phyloP scores from a whole-genome alignment of 2,329 filamentous ascomycete genomes.

The Penicillium digitatum region DNA sequence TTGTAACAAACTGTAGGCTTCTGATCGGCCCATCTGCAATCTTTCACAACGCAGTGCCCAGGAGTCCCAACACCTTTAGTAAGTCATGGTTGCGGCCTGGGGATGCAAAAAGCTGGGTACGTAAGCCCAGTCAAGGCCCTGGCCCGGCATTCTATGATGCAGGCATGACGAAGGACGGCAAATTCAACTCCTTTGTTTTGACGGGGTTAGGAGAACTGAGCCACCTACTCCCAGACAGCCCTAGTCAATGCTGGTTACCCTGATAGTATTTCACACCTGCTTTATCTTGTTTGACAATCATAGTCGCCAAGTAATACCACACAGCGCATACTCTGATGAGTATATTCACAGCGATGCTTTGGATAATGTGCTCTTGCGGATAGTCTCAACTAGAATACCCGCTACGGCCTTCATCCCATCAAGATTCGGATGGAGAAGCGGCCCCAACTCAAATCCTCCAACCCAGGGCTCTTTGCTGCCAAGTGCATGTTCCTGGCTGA shows the following conservation, averaged over 20 bases:
- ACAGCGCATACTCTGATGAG: neutral
- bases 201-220: neutral
- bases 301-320: neutral
- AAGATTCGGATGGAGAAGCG: conserved; percentile 13
- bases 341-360: neutral
- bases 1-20: neutral
- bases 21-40: neutral
- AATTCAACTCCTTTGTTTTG: conserved; percentile 29
- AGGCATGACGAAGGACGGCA: conserved; percentile 27
- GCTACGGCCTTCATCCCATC: conserved; percentile 16
- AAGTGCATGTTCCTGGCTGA: conserved; percentile 13
- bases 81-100: neutral
- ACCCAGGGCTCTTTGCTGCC: conserved; percentile 15
- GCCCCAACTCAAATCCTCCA: conserved; percentile 3
- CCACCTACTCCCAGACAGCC: neutral
- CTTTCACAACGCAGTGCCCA: neutral
- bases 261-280: neutral
- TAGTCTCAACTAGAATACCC: neutral
- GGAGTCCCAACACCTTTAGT: neutral
- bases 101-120: conserved; percentile 4
- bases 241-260: neutral
- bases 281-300: neutral
- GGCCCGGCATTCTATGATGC: conserved; percentile 16
- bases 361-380: neutral
- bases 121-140: conserved; percentile 10